phyloP scores from a whole-genome alignment of 208 protist genomes.

The Wallacemonas collosoma region DNA sequence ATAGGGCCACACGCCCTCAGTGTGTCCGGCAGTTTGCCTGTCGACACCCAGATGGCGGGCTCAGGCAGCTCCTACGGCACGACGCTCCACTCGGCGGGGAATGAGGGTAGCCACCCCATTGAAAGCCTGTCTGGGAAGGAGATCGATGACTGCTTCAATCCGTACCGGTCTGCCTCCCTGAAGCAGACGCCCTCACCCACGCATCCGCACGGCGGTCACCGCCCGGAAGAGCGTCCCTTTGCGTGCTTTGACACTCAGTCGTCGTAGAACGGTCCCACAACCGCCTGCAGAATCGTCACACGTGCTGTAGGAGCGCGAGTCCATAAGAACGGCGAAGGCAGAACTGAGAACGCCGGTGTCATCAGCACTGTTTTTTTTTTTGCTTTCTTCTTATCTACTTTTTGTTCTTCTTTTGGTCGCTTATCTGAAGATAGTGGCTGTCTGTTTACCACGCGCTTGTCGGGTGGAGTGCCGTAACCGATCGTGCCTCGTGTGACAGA shows the following conservation, averaged over 20 bases:
- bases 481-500: no score
- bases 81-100: not conserved
- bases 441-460: no score
- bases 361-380: no score
- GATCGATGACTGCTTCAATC: conserved; percentile 12
- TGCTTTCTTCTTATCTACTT: no score
- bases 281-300: no score
- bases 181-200: not conserved
- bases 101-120: not conserved
- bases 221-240: not conserved
- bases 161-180: not conserved
- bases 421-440: no score
- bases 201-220: not conserved
- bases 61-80: not conserved
- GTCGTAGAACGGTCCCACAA: no score
- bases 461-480: no score
- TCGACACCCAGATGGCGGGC: not conserved
- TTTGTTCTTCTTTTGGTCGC: no score
- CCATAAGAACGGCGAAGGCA: no score
- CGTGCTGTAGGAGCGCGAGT: no score
- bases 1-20: not conserved
- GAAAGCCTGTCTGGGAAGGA: conserved; percentile 10
- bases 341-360: no score
- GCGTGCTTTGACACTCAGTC: not conserved
- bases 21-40: not conserved